Conservation (phyloP, 208 protist species). For the Sergeia podlipaevii region DNA sequence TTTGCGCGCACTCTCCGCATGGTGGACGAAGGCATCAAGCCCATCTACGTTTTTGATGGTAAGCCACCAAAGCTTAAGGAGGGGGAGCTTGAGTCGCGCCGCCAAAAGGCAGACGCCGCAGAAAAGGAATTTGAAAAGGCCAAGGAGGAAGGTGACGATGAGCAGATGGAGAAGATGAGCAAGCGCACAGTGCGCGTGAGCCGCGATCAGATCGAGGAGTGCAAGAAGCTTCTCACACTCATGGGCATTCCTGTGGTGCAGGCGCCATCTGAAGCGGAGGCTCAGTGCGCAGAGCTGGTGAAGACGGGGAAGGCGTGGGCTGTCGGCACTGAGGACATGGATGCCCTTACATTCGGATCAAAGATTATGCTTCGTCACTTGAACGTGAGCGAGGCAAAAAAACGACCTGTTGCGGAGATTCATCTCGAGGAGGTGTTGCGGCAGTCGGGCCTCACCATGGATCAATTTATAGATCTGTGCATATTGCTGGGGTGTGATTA, state of each 20-base stretch:
- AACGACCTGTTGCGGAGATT: slow-evolving; percentile 95
- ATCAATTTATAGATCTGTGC: slow-evolving; percentile 98
- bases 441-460: slow-evolving; percentile 80
- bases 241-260: slow-evolving; percentile 99
- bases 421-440: slow-evolving; percentile 87
- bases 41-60: slow-evolving; percentile 99
- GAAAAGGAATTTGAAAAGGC: slow-evolving; percentile 89
- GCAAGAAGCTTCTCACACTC: slow-evolving; percentile 96
- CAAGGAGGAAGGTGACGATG: slow-evolving; percentile 85
- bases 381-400: slow-evolving; percentile 94
- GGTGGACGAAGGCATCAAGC: slow-evolving; percentile 98
- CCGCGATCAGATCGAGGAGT: slow-evolving; percentile 97
- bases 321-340: slow-evolving; percentile 99
- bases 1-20: slow-evolving; percentile 98
- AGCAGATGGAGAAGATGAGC: slow-evolving; percentile 93
- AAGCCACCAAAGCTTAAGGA: slow-evolving; percentile 97
- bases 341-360: slow-evolving; percentile 98
- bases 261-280: slow-evolving; percentile 98
- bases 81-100: slow-evolving; percentile 91
- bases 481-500: slow-evolving; percentile 99
- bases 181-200: slow-evolving; percentile 94
- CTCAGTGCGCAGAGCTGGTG: slow-evolving; percentile 98
- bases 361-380: slow-evolving; percentile 96
- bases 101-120: slow-evolving; percentile 92
- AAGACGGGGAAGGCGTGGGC: slow-evolving; percentile 95